Conservation (phyloP, 768 basidiomycete genomes). For the Hebeloma cylindrosporum region DNA sequence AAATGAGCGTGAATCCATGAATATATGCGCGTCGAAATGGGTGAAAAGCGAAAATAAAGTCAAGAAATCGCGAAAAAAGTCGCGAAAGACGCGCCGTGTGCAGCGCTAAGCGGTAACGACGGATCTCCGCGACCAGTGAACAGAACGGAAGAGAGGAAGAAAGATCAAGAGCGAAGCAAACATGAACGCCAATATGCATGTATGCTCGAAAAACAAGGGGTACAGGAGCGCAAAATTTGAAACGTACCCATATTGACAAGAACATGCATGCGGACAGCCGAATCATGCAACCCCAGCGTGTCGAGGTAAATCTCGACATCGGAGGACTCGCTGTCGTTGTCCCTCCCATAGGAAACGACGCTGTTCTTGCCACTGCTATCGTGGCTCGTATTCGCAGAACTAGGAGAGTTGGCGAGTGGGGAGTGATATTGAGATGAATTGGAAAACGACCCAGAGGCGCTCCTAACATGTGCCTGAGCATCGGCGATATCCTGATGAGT, state of each 20-base stretch:
- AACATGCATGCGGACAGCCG: constrained; percentile 26
- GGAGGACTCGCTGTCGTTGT: constrained; percentile 22
- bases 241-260: constrained; percentile 17
- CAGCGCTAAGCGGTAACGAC: not conserved
- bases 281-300: constrained; percentile 32
- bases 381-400: constrained; percentile 2
- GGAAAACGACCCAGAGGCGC: constrained; percentile 5
- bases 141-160: constrained; percentile 3
- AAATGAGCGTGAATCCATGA: constrained; percentile 19
- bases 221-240: constrained; percentile 7
- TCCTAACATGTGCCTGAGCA: constrained; percentile 5
- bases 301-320: constrained; percentile 39
- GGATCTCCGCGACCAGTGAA: not conserved
- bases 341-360: constrained; percentile 8
- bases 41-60: constrained; percentile 11
- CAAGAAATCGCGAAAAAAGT: not conserved
- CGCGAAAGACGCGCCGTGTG: not conserved
- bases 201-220: constrained; percentile 14
- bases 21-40: constrained; percentile 25
- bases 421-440: constrained; percentile 14
- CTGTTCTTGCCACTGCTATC: too few species aligned
- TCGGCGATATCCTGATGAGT: not conserved
- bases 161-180: not conserved
- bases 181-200: constrained; percentile 18
- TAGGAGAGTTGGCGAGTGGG: constrained; percentile 8